phyloP scores from a whole-genome alignment of 192 early-diverging fungal genomes.

The Backusella tarrabulga region DNA sequence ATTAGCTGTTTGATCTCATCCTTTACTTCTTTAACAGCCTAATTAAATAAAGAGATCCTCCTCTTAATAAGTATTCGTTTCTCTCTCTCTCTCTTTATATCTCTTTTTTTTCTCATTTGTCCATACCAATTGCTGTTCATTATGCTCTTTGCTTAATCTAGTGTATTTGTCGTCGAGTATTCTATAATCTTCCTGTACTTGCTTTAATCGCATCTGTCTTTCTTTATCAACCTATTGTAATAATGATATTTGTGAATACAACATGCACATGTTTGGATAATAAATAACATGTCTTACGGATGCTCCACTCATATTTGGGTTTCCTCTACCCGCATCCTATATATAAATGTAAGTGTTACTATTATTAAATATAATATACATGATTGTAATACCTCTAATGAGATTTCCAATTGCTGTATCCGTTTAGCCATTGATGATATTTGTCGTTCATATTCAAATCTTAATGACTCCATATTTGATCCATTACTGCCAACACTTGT shows the following conservation, averaged over 20 bases:
- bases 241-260: too few species aligned
- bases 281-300: constrained; percentile 15
- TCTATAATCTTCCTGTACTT: constrained; percentile 70
- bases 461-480: constrained; percentile 43
- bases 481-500: background rate
- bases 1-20: constrained; percentile 18
- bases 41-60: background rate
- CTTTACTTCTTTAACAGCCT: constrained; percentile 20
- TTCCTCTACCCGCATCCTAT: background rate
- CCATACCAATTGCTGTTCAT: constrained; percentile 13
- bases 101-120: background rate
- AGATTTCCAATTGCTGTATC: constrained; percentile 60
- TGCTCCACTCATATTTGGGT: constrained; percentile 45
- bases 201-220: constrained; percentile 53
- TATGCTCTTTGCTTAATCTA: constrained; percentile 9
- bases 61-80: background rate
- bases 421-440: constrained; percentile 59
- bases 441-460: constrained; percentile 60
- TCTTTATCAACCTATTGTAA: background rate
- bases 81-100: too few species aligned
- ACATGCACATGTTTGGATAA: background rate
- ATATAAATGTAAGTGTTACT: background rate
- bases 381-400: background rate
- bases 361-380: background rate
- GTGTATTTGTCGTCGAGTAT: constrained; percentile 65